Base-by-base conservation (phyloP, 805 yeast species). In the Saccharomycopsis fodiens region DNA sequence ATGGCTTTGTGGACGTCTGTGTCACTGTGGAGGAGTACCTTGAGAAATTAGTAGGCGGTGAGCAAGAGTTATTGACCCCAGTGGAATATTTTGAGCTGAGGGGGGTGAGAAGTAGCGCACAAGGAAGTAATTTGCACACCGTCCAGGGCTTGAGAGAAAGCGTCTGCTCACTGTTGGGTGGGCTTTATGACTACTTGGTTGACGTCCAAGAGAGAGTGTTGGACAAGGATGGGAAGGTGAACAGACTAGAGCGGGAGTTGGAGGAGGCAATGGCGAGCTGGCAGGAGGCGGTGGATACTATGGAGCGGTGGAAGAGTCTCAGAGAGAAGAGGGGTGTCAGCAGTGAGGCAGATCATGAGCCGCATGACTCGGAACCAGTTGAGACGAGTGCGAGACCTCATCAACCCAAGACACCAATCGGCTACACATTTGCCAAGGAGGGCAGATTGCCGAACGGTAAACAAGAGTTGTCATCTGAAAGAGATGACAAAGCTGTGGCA, bases 301-400 rank as follows among this genome's bases (percentile, higher is more conserved):
- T 58, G 58, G 57, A 59, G 31, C 50, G 54, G 39, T 59, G 63
- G 63, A 51, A 51, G 36, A 41, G 47, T 15, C 53, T 53, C 20
- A 42, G 55, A 46, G 53, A 41, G 17, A n/a, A n/a, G n/a, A n/a
- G n/a, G n/a, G n/a, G n/a, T n/a, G n/a, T n/a, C n/a, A n/a, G n/a
- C n/a, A n/a, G n/a, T n/a, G n/a, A n/a, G n/a, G n/a, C n/a, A n/a
- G n/a, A n/a, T n/a, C n/a, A n/a, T n/a, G n/a, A n/a, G n/a, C n/a
- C n/a, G n/a, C n/a, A n/a, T n/a, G n/a, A n/a, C n/a, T n/a, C n/a
- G n/a, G n/a, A n/a, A n/a, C n/a, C n/a, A n/a, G n/a, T n/a, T n/a
- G n/a, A n/a, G n/a, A n/a, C n/a, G n/a, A n/a, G n/a, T n/a, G n/a
- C n/a, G n/a, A n/a, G n/a, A n/a, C n/a, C n/a, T n/a, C n/a, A n/a